Base-by-base conservation (phyloP, 1,139 yeast genomes). In the Kodamaea sp. region DNA sequence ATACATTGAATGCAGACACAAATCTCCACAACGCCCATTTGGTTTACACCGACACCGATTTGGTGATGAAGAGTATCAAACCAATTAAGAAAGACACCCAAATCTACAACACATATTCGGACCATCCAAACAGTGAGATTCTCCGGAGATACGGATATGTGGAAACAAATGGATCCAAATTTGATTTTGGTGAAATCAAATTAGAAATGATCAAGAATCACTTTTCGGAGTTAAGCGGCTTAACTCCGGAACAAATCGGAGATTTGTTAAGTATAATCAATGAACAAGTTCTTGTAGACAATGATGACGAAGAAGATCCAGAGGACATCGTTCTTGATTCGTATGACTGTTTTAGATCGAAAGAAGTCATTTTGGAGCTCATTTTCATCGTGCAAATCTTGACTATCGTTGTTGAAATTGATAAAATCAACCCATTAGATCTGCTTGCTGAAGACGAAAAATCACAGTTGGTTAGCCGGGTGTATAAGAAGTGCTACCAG, bases 121-220 rank as follows among this genome's bases (percentile, higher is more conserved):
- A 88, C 38, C 82, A 86, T 48, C 95, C 97, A 23, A 90, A 90
- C 57, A 70, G 92, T 26, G 97, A 92, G 53, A 72, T 92, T 28
- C 68, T 92, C 42, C 77, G 98, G 52, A 74, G 96, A 40, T 92
- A 90, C 50, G 98, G 98, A 0, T 92, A 87, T 53, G 94, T 87
- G 20, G 97, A 92, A 60, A 60, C 69, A 43, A 72, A 71, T 8
- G 90, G 90, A 0, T 86, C 96, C 1, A 77, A 75, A 37, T 79
- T 69, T 55, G 97, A 92, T 57, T 84, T 86, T 50, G 96, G 84
- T 6, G 97, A 92, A 57, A 54, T 92, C 2, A 72, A 81, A 1
- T 45, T 81, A 34, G 36, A 46, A 0, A 52, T 54, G 3, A 67
- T 84, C 12, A 64, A 63, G 32, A 49, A 44, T 4, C 63, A 57